Conservation (phyloP, 106 monocot genomes). For the Dioscorea alata region DNA sequence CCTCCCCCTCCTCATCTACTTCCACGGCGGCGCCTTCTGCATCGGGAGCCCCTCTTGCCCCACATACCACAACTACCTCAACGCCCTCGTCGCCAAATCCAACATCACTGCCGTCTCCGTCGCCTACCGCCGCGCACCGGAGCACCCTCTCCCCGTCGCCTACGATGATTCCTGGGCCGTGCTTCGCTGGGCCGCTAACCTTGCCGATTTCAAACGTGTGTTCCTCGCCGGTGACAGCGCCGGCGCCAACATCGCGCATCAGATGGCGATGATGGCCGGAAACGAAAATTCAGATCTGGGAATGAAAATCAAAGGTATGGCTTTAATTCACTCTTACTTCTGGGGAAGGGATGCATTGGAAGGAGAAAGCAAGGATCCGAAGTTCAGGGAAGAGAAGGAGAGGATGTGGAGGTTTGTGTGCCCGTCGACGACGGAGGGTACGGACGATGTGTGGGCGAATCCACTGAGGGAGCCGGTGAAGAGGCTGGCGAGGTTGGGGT, state of each 20-base stretch:
- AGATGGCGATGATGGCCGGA: conserved; percentile 19
- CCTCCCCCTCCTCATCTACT: conserved; percentile 52
- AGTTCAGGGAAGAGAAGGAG: neutral
- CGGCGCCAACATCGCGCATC: conserved; percentile 34
- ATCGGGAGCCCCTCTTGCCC: conserved; percentile 30
- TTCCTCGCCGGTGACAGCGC: conserved; percentile 41
- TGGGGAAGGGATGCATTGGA: conserved; percentile 5
- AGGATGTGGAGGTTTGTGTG: conserved; percentile 15
- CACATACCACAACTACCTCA: conserved; percentile 39
- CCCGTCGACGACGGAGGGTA: neutral
- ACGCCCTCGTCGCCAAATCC: conserved; percentile 24
- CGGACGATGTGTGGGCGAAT: no score
- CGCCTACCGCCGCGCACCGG: conserved; percentile 55
- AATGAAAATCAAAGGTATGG: neutral
- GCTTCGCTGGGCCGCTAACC: conserved; percentile 39
- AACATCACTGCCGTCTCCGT: conserved; percentile 42
- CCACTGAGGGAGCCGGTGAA: no score
- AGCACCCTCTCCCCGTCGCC: conserved; percentile 51
- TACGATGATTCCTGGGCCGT: conserved; percentile 58
- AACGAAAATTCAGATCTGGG: neutral
- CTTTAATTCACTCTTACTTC: conserved; percentile 23
- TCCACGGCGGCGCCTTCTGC: conserved; percentile 66
- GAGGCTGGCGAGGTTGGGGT: no score
- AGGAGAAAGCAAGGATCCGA: neutral
- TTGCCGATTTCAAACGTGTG: conserved; percentile 16